Base-by-base conservation (phyloP, 2,329 filamentous ascomycete genomes). In the Capronia americana region DNA sequence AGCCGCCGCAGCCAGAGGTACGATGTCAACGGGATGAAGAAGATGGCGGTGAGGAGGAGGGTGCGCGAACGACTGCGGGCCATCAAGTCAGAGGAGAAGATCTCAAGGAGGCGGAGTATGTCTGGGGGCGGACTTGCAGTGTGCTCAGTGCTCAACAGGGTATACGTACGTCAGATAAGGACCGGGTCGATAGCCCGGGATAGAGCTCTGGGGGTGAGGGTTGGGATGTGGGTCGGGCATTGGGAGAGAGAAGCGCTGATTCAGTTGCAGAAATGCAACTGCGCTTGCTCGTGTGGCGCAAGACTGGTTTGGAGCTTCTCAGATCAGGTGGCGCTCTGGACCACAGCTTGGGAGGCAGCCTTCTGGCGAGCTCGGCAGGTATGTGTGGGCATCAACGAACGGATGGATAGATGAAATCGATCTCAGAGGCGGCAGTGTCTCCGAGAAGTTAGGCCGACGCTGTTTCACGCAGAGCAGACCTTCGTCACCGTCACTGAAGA, bases 1-100 rank as follows among this genome's bases (percentile, higher is more conserved):
- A 69, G 66, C 11, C 66, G 58, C 14, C 65, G 60, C 12, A 70
- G 69, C 66, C 64, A 69, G n/a, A 66, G 34, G 60, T 70, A 70
- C 46, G 66, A 66, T 23, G 50, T 44, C 38, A 66, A 30, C 8
- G 69, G 69, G 57, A 70, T 59, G 66, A 70, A 60, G 58, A 67
- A 48, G 14, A 69, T 32, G 28, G 66, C 64, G 10, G 63, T 53
- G 32, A 70, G 62, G 48, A 70, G 57, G 61, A 68, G 55, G 23
- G 65, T 70, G 44, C 67, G 67, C 38, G 51, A 30, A 5, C 68
- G 65, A 14, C 68, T 70, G 56, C 17, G 17, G 17, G 2, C 17
- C 38, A 44, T 44, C 38, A n/a, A 44, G 38, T 44, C 38, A 44
- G 38, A 44, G 38, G 17, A 8, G 17, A n/a, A 44, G 6, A 44